Evolutionary conservation across 164 flowering plant species (phyloP), one percentile per base, ranked within the genome.

Genomic region (Akebia trifoliata): DNA sequence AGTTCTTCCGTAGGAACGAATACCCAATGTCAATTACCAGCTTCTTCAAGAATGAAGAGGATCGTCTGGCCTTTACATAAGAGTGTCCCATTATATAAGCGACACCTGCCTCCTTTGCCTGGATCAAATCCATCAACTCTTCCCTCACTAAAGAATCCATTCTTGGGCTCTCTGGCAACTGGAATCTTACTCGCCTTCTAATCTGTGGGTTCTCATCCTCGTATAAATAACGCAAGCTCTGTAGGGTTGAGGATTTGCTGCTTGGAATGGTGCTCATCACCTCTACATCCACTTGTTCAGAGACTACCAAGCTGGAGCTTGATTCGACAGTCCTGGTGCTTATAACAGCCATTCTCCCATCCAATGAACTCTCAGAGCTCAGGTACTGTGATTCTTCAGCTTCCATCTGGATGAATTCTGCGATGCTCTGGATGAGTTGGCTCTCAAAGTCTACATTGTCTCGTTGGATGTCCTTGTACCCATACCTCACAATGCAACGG

Each of bases 361-460:
- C 81, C 57, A 54, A 53, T 4, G 76, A 60, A 47, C 50, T 64
- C 30, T 77, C 81, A 0, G 68, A 70, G 38, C 74, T 70, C 6
- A 71, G 51, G 29, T 61, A 59, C 47, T 78, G 86, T 17, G 88
- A 75, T 42, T 81, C 82, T 0, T 64, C 83, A 6, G 95, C 90
- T 57, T 90, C 97, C 92, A 83, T 90, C 65, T 80, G 92, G 59
- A 90, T 80, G 64, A 90, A 90, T 74, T 90, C 92, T 2, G 88
- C 90, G 53, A 90, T 78, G 73, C 86, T 86, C 60, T 71, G 81
- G 35, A 90, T 79, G 26, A 90, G 85, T 48, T 68, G 82, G 69
- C 76, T 76, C 75, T 90, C 97, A 71, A 90, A 90, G 60, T 85
- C 69, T 9, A 83, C 92, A 59, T 83, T 76, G 56, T 90, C 97